Evolutionary conservation across 2,329 filamentous ascomycete species (phyloP).

Genomic region (Exophiala aquamarina): DNA sequence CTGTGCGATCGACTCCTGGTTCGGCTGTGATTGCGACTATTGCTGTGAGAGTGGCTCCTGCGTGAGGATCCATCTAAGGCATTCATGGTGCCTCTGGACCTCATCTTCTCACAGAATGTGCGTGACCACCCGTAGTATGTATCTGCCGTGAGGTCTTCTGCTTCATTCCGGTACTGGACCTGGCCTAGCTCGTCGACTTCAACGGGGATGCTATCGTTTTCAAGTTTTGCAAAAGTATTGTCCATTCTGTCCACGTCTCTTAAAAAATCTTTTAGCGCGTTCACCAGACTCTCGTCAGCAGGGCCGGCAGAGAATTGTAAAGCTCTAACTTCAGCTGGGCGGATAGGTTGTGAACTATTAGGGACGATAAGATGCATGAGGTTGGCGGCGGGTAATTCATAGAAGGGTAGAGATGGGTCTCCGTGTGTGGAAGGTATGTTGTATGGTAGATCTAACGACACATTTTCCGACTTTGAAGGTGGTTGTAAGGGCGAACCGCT

Average conservation of each 20-base stretch:
- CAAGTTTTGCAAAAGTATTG: slow-evolving; percentile 47
- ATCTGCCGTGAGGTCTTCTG: slow-evolving; percentile 64
- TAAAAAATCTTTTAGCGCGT: slow-evolving; percentile 69
- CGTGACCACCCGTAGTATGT: slow-evolving; percentile 89
- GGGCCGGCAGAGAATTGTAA: slow-evolving; percentile 69
- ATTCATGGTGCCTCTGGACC: slow-evolving; percentile 40
- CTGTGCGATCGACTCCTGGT: slow-evolving; percentile 39
- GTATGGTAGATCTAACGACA: slow-evolving; percentile 56
- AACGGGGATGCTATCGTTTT: slow-evolving; percentile 50
- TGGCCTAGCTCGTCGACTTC: slow-evolving; percentile 78
- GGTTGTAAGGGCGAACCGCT: not conserved
- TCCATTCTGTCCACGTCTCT: slow-evolving; percentile 65
- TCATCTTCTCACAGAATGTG: slow-evolving; percentile 79
- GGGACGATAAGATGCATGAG: slow-evolving; percentile 77
- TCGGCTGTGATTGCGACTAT: slow-evolving; percentile 16
- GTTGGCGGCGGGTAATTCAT: slow-evolving; percentile 79
- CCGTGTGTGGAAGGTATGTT: slow-evolving; percentile 76
- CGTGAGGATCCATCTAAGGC: not conserved
- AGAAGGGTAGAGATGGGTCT: slow-evolving; percentile 70
- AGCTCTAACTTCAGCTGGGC: slow-evolving; percentile 68
- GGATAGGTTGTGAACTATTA: slow-evolving; percentile 73
- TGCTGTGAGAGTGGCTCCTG: slow-evolving; percentile 1
- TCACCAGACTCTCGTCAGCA: slow-evolving; percentile 64
- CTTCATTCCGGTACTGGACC: slow-evolving; percentile 63
- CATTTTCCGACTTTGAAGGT: not conserved